Percentiles rank a stretch among this genome's conserved stretches.
Evolutionary conservation across 352 stramenopile genomes (phyloP).

Genomic region (Phytophthora chlamydospora): DNA sequence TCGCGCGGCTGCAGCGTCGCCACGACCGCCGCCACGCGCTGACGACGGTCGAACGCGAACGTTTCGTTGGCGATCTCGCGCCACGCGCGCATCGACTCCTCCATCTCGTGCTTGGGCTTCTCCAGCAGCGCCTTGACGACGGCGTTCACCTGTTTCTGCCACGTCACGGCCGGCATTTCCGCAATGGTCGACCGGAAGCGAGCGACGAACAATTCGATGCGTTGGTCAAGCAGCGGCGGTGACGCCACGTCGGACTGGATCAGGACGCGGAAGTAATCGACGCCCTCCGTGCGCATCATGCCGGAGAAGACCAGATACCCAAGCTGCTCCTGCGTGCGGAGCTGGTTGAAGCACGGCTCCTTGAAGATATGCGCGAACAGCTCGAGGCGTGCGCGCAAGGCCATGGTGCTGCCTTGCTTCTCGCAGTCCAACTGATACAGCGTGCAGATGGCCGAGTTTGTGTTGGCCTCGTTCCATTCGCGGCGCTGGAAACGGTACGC

Average conservation of each 20-base stretch:
- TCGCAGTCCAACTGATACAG: slow-evolving; percentile 75
- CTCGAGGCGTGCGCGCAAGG: slow-evolving; percentile 55
- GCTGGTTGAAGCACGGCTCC: slow-evolving; percentile 91
- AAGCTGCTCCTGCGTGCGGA: slow-evolving; percentile 94
- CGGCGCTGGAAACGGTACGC: slow-evolving; percentile 64
- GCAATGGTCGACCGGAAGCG: slow-evolving; percentile 49
- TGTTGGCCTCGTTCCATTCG: slow-evolving; percentile 74
- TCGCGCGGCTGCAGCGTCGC: slow-evolving; percentile 50
- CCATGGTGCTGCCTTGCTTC: slow-evolving; percentile 47
- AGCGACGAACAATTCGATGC: slow-evolving; percentile 75
- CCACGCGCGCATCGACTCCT: slow-evolving; percentile 72
- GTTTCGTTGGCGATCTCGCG: slow-evolving; percentile 66
- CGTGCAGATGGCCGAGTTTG: slow-evolving; percentile 79
- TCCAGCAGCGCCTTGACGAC: slow-evolving; percentile 65
- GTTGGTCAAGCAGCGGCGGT: slow-evolving; percentile 64
- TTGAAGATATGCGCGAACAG: slow-evolving; percentile 90
- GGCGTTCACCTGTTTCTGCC: slow-evolving; percentile 64
- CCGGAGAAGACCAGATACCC: slow-evolving; percentile 89
- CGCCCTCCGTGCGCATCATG: slow-evolving; percentile 46
- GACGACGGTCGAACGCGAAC: slow-evolving; percentile 71
- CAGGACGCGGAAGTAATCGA: slow-evolving; percentile 80
- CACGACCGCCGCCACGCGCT: slow-evolving; percentile 59
- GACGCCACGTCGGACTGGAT: slow-evolving; percentile 81
- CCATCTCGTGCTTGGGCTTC: slow-evolving; percentile 73
- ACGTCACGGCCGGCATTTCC: slow-evolving; percentile 38